phyloP scores from a whole-genome alignment of 176 grass and related monocot species.

The Phoenix dactylifera region DNA sequence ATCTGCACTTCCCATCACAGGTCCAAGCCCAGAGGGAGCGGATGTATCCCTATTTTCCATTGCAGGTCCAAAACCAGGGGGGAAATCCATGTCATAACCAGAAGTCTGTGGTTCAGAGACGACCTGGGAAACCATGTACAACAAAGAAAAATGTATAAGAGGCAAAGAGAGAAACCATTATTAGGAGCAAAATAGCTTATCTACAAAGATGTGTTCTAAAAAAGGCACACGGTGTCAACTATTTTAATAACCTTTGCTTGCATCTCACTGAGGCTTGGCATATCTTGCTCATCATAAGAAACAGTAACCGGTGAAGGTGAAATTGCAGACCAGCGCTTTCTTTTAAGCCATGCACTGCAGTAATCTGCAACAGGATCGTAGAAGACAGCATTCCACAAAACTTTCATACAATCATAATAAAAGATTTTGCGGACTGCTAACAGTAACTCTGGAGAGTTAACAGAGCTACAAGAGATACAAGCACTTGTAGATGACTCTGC shows the following conservation, averaged over 20 bases:
- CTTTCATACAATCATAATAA: slow-evolving; percentile 75
- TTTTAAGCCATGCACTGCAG: slow-evolving; percentile 55
- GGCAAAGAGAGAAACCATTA: slow-evolving; percentile 13
- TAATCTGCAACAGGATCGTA: slow-evolving; percentile 52
- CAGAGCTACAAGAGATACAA: slow-evolving; percentile 14
- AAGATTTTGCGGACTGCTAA: slow-evolving; percentile 39
- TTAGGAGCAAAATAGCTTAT: too few relatives aligned
- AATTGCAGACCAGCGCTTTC: slow-evolving; percentile 24
- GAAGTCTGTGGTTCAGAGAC: slow-evolving; percentile 22
- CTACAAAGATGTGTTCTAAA: too few relatives aligned
- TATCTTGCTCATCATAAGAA: slow-evolving; percentile 19
- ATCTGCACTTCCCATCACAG: slow-evolving; percentile 20
- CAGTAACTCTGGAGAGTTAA: slow-evolving; percentile 41
- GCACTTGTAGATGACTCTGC: slow-evolving; percentile 11
- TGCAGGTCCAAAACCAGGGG: slow-evolving; percentile 73
- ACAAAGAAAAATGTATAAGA: slow-evolving; percentile 6
- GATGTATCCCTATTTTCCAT: slow-evolving; percentile 15
- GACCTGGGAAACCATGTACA: slow-evolving; percentile 30
- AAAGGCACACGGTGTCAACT: too few relatives aligned
- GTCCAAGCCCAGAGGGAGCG: slow-evolving; percentile 44
- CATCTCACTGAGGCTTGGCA: slow-evolving; percentile 23
- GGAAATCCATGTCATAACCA: slow-evolving; percentile 43
- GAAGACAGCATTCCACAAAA: slow-evolving; percentile 57
- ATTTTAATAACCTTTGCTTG: slow-evolving; percentile 24
- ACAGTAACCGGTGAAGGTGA: slow-evolving; percentile 17